phyloP scores from a whole-genome alignment of 2,329 filamentous ascomycete species.

The Fonsecaea nubica region DNA sequence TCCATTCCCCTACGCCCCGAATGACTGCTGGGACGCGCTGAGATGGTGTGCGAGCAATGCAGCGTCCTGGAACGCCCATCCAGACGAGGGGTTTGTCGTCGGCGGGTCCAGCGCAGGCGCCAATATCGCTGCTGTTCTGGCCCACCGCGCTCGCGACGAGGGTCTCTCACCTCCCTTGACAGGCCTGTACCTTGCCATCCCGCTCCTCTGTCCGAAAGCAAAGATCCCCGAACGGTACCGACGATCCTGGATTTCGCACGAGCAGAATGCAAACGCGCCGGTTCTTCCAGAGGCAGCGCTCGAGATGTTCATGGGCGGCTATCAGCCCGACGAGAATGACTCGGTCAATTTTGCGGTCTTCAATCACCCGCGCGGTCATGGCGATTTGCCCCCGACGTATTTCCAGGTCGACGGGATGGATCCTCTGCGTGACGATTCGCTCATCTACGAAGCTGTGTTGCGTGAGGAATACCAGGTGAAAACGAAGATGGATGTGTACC shows the following conservation, averaged over 20 bases:
- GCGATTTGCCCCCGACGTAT: slow-evolving; percentile 39
- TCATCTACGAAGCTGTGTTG: slow-evolving; percentile 39
- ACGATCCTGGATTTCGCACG: not conserved
- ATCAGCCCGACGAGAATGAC: slow-evolving; percentile 26
- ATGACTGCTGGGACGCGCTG: slow-evolving; percentile 26
- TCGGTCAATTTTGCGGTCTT: slow-evolving; percentile 17
- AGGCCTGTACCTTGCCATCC: slow-evolving; percentile 54
- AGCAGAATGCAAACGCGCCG: slow-evolving; percentile 40
- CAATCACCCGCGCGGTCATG: slow-evolving; percentile 36
- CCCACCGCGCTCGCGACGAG: slow-evolving; percentile 45
- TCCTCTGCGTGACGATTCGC: slow-evolving; percentile 29
- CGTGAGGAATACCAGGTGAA: slow-evolving; percentile 35
- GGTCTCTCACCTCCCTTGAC: slow-evolving; percentile 51
- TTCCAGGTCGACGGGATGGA: slow-evolving; percentile 28
- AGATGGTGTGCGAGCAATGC: slow-evolving; percentile 39
- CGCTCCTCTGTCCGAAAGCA: slow-evolving; percentile 43
- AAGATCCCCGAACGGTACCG: slow-evolving; percentile 18
- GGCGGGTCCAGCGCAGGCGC: slow-evolving; percentile 58
- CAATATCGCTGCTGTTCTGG: slow-evolving; percentile 43
- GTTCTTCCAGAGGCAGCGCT: slow-evolving; percentile 44
- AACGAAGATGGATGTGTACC: slow-evolving; percentile 43
- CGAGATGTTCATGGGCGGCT: slow-evolving; percentile 33
- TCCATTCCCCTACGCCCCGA: slow-evolving; percentile 32
- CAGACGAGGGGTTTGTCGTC: slow-evolving; percentile 54
- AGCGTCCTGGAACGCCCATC: slow-evolving; percentile 45